phyloP scores from a whole-genome alignment of 768 basidiomycete species.

The Suillus subalutaceus region DNA sequence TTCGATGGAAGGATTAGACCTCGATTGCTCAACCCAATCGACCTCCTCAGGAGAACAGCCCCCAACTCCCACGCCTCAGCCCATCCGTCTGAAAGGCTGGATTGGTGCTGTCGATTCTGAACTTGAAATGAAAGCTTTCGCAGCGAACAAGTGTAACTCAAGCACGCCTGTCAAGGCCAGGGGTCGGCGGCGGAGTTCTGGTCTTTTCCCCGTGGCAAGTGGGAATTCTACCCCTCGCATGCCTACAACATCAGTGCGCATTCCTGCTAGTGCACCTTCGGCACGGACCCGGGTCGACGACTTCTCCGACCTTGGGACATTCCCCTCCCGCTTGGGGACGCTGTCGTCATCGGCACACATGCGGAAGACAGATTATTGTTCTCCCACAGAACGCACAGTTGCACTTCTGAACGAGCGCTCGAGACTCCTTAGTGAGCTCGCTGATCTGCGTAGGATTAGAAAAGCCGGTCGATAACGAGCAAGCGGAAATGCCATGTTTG shows the following conservation, averaged over 20 bases:
- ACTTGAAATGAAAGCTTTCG: conserved; percentile 54
- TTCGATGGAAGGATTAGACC: conserved; percentile 5
- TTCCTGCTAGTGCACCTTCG: conserved; percentile 1
- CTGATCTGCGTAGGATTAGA: conserved; percentile 40
- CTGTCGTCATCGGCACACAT: background rate
- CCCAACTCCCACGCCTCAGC: conserved; percentile 23
- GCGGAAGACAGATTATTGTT: conserved; percentile 29
- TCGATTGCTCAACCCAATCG: conserved; percentile 1
- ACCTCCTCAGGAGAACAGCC: conserved; percentile 16
- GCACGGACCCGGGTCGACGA: background rate
- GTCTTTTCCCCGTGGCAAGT: background rate
- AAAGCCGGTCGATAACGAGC: conserved; percentile 13
- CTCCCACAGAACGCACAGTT: conserved; percentile 47
- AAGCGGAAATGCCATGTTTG: background rate
- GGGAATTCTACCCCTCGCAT: conserved; percentile 6
- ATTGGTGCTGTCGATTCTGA: conserved; percentile 58
- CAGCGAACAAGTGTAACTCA: conserved; percentile 34
- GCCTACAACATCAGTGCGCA: background rate
- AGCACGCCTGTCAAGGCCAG: conserved; percentile 32
- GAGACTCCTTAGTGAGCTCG: conserved; percentile 54
- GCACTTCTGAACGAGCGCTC: conserved; percentile 62
- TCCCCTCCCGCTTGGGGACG: background rate
- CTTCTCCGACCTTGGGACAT: background rate
- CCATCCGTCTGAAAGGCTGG: conserved; percentile 54
- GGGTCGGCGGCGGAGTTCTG: conserved; percentile 7